Evolutionary conservation across 2,329 filamentous ascomycete species (phyloP), one percentile per base, ranked within the genome.

Genomic region (Sclerotinia sclerotiorum): DNA sequence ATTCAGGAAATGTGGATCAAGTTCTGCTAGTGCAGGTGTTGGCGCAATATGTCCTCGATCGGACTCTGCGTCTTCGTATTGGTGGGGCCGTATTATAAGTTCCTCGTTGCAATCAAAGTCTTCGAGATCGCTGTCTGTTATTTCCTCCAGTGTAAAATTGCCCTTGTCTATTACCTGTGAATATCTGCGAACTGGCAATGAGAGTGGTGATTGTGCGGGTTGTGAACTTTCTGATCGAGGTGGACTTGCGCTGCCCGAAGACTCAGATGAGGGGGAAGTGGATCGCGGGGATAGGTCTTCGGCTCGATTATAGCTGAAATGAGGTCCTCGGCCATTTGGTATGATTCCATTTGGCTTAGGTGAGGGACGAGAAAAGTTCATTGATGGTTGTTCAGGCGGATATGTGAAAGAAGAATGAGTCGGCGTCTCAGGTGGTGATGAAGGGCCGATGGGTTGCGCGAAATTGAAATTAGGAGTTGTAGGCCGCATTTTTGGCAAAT

Each of bases 401-500:
- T 46, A 79, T 67, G 78, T 78, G 57, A 78, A 74, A 19, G 69
- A 65, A 8, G 73, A 70, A 48, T 78, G 77, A 52, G 80, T 82
- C 64, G 82, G 82, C 52, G 82, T 83, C 62, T 82, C 81, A 52
- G 82, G 82, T 71, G 82, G 82, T 73, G 82, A 84, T 68, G 82
- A 80, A 65, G 81, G 82, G 68, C 80, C 78, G 72, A 78, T 74
- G 24, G 44, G 51, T 70, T 78, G 76, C 71, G 75, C 68, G 67
- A 75, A 74, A 51, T 79, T 79, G 72, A 82, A 78, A 69, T 80
- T 79, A 66, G 81, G 81, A 70, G 81, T 82, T 52, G 79, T 76
- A 67, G 80, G 79, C 72, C 79, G 80, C 75, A 79, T 81, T 69
- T 73, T 77, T 70, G 73, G 73, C 62, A 29, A 67, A 42, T 69